Percentiles rank a stretch among this genome's conserved stretches.
Evolutionary conservation across 768 basidiomycete species (phyloP).

Genomic region (Leccinum sublutescens): DNA sequence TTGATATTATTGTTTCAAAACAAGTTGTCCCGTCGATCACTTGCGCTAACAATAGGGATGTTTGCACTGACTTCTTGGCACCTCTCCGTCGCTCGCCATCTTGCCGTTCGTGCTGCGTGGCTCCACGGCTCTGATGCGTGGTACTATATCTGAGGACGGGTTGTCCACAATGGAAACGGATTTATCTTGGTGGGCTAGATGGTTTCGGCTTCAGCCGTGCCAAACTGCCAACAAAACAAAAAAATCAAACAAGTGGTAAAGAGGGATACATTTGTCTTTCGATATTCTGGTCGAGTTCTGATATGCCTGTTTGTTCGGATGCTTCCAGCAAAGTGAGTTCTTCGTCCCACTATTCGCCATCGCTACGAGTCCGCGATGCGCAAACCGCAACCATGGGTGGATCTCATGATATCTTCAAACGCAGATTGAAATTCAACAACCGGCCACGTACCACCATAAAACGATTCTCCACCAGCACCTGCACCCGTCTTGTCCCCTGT

Average conservation of each 20-base stretch:
- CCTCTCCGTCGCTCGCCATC: constrained; percentile 68
- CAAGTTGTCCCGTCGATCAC: background rate
- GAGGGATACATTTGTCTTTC: constrained; percentile 7
- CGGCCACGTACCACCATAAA: constrained; percentile 72
- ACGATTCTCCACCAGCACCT: constrained; percentile 90
- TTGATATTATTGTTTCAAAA: constrained; percentile 68
- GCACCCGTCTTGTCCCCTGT: constrained; percentile 95
- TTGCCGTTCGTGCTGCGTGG: constrained; percentile 74
- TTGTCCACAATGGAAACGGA: constrained; percentile 84
- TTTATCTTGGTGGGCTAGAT: constrained; percentile 88
- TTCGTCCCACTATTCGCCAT: constrained; percentile 92
- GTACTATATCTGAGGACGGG: constrained; percentile 93
- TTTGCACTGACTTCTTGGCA: constrained; percentile 75
- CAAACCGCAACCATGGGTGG: constrained; percentile 87
- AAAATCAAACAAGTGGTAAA: too few species aligned
- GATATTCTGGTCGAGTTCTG: constrained; percentile 42
- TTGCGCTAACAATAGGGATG: background rate
- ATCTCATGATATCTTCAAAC: constrained; percentile 82
- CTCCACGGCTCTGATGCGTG: constrained; percentile 87
- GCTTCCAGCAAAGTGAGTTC: constrained; percentile 44
- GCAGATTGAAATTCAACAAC: background rate
- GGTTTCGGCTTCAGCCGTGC: background rate
- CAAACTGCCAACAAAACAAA: too few species aligned
- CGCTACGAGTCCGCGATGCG: constrained; percentile 86
- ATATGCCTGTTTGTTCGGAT: background rate